Conservation (phyloP, 345 rosid genomes). For the Limnanthes douglasii region DNA sequence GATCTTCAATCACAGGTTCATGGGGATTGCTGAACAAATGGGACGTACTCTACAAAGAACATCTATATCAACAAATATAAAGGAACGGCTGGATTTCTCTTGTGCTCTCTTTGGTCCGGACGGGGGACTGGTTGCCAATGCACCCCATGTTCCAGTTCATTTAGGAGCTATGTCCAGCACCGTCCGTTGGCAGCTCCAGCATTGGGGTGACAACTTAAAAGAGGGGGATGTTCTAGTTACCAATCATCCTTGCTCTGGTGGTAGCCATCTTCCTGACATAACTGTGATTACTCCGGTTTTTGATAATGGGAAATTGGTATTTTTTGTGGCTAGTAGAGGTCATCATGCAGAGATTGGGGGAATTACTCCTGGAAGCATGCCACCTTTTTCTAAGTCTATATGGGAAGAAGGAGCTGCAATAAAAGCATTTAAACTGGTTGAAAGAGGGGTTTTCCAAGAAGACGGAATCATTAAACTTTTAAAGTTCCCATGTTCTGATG, state of each 20-base stretch:
- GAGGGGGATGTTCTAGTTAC: slow-evolving; percentile 92
- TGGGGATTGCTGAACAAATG: slow-evolving; percentile 99
- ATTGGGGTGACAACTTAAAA: slow-evolving; percentile 61
- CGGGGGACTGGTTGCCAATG: slow-evolving; percentile 94
- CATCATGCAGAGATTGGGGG: slow-evolving; percentile 99
- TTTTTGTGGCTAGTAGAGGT: slow-evolving; percentile 96
- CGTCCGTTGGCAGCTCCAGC: slow-evolving; percentile 75
- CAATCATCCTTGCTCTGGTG: slow-evolving; percentile 93
- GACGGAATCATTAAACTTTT: slow-evolving; percentile 77
- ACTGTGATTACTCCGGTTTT: slow-evolving; percentile 94
- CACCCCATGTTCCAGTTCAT: slow-evolving; percentile 97
- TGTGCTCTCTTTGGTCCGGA: slow-evolving; percentile 94
- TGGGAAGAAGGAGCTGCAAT: slow-evolving; percentile 98
- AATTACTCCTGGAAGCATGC: slow-evolving; percentile 98
- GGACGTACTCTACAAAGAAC: slow-evolving; percentile 94
- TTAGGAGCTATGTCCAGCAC: slow-evolving; percentile 97
- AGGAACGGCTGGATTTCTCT: slow-evolving; percentile 90
- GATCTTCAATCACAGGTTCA: slow-evolving; percentile 86
- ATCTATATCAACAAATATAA: slow-evolving; percentile 92
- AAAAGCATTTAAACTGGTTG: slow-evolving; percentile 88
- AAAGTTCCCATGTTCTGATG: slow-evolving; percentile 42
- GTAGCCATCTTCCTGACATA: slow-evolving; percentile 96
- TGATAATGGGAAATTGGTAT: slow-evolving; percentile 55
- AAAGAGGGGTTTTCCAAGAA: slow-evolving; percentile 72
- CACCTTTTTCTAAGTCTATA: slow-evolving; percentile 88